Percentiles rank a stretch among this genome's conserved stretches.
Conservation (phyloP, 2,329 filamentous ascomycete genomes). For the Botryotinia convoluta region DNA sequence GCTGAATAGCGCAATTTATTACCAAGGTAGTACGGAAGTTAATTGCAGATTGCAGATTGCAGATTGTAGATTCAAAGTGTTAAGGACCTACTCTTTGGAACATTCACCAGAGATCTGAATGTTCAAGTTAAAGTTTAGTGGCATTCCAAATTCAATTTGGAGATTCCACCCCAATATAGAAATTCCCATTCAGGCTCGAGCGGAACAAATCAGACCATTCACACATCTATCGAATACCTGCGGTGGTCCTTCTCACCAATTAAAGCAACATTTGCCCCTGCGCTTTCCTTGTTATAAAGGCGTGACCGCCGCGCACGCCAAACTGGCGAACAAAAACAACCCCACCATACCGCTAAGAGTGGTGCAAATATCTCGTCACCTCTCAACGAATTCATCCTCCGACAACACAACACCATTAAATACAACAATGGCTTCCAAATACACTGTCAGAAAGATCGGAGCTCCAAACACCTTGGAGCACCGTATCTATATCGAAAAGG, state of each 20-base stretch:
- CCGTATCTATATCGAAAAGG: constrained; percentile 96
- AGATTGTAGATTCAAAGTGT: not conserved
- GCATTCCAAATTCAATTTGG: constrained; percentile 7
- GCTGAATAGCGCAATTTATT: not conserved
- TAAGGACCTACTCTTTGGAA: not conserved
- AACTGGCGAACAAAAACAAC: constrained; percentile 17
- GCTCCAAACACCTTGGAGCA: constrained; percentile 92
- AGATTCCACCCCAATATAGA: not conserved
- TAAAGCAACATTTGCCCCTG: not conserved
- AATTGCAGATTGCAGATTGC: not conserved
- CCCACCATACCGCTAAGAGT: constrained; percentile 16
- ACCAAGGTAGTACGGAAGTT: not conserved
- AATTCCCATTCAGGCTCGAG: not conserved
- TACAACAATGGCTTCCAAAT: constrained; percentile 47
- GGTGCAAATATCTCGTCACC: constrained; percentile 21
- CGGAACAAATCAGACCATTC: not conserved
- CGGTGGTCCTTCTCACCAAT: not conserved
- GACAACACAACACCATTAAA: constrained; percentile 18
- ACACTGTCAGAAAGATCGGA: constrained; percentile 81
- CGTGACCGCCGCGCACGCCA: constrained; percentile 18
- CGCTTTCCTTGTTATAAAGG: not conserved
- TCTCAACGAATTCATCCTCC: constrained; percentile 20
- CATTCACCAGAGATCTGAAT: not conserved
- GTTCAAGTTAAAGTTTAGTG: not conserved
- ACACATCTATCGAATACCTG: not conserved